phyloP scores from a whole-genome alignment of 2,329 filamentous ascomycete species.

The Fusarium chlamydosporum region DNA sequence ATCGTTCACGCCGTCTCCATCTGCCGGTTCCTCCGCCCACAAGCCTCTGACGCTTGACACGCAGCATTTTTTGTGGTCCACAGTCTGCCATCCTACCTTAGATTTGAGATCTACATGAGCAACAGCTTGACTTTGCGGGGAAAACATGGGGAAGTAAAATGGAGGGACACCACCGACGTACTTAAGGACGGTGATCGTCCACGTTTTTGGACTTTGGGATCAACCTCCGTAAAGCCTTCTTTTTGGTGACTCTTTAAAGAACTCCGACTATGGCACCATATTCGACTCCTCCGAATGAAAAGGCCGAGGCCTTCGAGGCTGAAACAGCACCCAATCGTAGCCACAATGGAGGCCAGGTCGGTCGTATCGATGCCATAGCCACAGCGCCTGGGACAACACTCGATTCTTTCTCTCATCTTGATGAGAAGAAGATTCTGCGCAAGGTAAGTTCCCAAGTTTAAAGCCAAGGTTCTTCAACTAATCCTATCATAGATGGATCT shows the following conservation, averaged over 20 bases:
- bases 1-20: slow-evolving; percentile 12
- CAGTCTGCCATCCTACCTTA: background rate
- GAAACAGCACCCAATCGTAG: slow-evolving; percentile 33
- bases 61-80: background rate
- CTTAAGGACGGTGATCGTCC: slow-evolving; percentile 43
- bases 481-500: slow-evolving; percentile 61
- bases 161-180: slow-evolving; percentile 19
- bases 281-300: slow-evolving; percentile 39
- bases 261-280: slow-evolving; percentile 33
- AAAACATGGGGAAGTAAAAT: slow-evolving; percentile 38
- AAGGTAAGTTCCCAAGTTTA: slow-evolving; percentile 57
- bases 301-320: slow-evolving; percentile 44
- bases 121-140: slow-evolving; percentile 28
- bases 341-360: slow-evolving; percentile 21
- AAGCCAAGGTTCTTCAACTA: background rate
- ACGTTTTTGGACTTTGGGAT: slow-evolving; percentile 2
- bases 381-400: slow-evolving; percentile 40
- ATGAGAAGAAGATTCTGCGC: slow-evolving; percentile 70
- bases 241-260: background rate
- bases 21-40: slow-evolving; percentile 19
- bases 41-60: slow-evolving; percentile 40
- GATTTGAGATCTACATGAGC: slow-evolving; percentile 13
- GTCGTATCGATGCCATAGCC: slow-evolving; percentile 29
- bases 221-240: background rate
- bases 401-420: slow-evolving; percentile 49